phyloP scores from a whole-genome alignment of 768 basidiomycete genomes.

The Hericium erinaceus region DNA sequence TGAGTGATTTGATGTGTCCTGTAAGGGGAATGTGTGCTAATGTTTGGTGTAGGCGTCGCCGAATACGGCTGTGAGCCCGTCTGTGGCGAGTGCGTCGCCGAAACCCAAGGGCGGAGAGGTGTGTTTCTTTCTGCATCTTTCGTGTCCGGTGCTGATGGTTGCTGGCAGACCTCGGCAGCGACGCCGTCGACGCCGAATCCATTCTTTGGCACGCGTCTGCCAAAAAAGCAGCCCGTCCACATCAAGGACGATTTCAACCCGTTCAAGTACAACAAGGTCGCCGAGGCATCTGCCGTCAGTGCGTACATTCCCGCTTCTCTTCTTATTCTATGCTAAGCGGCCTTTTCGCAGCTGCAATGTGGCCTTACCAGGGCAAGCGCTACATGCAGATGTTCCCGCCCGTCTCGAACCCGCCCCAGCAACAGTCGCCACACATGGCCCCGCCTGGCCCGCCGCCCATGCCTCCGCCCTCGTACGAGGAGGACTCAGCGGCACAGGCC shows the following conservation, averaged over 20 bases:
- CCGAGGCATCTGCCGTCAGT: constrained; percentile 68
- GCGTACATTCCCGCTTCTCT: constrained; percentile 24
- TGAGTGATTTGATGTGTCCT: not conserved
- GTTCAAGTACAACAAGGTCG: constrained; percentile 81
- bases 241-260: constrained; percentile 98
- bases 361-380: constrained; percentile 89
- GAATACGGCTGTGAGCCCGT: constrained; percentile 17
- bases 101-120: constrained; percentile 20
- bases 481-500: constrained; percentile 56
- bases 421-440: constrained; percentile 54
- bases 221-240: constrained; percentile 75
- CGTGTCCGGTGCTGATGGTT: not conserved
- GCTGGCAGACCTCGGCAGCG: constrained; percentile 17
- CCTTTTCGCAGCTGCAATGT: constrained; percentile 46
- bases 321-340: not conserved
- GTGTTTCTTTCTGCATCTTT: not conserved
- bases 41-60: constrained; percentile 20
- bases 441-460: constrained; percentile 63
- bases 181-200: constrained; percentile 57
- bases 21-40: constrained; percentile 1
- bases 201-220: constrained; percentile 78
- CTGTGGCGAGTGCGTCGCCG: constrained; percentile 9
- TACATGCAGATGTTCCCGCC: constrained; percentile 72
- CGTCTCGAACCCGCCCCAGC: constrained; percentile 49
- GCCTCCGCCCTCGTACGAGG: constrained; percentile 71